Evolutionary conservation across 169 alveolate genomes (phyloP), one percentile per base, ranked within the genome.

Genomic region (Plasmodium adleri): DNA sequence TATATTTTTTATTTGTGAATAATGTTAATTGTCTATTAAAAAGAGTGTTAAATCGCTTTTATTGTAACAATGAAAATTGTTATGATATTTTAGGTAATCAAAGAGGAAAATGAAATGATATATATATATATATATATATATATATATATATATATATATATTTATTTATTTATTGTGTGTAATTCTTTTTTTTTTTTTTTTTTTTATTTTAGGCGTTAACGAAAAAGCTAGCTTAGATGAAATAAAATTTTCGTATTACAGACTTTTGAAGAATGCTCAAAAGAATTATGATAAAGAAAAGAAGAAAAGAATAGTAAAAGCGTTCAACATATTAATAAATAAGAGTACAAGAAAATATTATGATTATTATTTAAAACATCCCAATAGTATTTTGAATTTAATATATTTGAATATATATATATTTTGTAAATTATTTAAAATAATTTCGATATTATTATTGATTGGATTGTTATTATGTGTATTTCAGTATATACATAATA

Each of bases 351-450:
- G 85, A 32, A 80, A 39, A 10, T 80, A 80, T 28, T 80, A 80
- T 63, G 90, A 80, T 26, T 80, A 68, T 68, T 80, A 67, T 80
- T 80, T 80, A 52, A 80, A 80, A 1, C 13, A 80, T 45, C 90
- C 90, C 6, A 54, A 80, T 64, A 80, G 90, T 54, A 2, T 80
- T n/a, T 10, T 80, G n/a, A 80, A 80, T 68, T 56, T 80, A 59
- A 43, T 80, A 7, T 12, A 80, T 50, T 56, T 80, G 6, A 54
- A 15, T 80, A 54, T 68, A 10, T 70, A 67, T 54, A 67, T 15
- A 67, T 10, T 80, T 17, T 80, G 15, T 32, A 80, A 80, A 60
- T 32, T 80, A 43, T 56, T 80, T 43, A 80, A 80, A 72, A 63
- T 80, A 22, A 80, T 80, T 28, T 13, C 58, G 1, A 26, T 67